Evolutionary conservation across 192 early-diverging fungal species (phyloP).

Genomic region (Coemansia sp.): DNA sequence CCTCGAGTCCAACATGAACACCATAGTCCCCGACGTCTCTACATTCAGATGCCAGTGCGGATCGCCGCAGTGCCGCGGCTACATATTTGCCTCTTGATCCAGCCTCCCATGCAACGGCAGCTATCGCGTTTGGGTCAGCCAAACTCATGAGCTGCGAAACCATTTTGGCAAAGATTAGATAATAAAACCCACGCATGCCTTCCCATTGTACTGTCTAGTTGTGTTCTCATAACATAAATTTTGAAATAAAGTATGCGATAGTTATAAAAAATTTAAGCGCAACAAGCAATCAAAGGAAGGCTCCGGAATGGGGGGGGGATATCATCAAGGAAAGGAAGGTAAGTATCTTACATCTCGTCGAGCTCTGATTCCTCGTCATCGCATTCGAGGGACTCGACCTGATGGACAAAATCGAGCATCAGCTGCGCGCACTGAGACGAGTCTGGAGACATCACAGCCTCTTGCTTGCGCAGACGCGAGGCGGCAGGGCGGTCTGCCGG

Average conservation of each 20-base stretch:
- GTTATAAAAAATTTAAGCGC: too few relatives aligned
- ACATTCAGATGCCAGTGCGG: slow-evolving; percentile 37
- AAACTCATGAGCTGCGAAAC: too few relatives aligned
- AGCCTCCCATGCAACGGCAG: too few relatives aligned
- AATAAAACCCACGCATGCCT: too few relatives aligned
- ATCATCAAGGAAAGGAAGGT: too few relatives aligned
- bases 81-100: slow-evolving; percentile 15
- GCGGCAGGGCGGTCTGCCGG: slow-evolving; percentile 34
- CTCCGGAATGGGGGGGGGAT: too few relatives aligned
- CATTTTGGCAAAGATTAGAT: too few relatives aligned
- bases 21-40: background rate
- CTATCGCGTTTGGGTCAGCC: too few relatives aligned
- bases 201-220: too few relatives aligned
- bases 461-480: slow-evolving; percentile 49
- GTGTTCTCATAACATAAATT: too few relatives aligned
- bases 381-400: slow-evolving; percentile 47
- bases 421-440: slow-evolving; percentile 39
- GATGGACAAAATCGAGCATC: slow-evolving; percentile 49
- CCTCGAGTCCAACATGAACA: background rate
- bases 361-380: slow-evolving; percentile 22
- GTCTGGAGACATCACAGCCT: slow-evolving; percentile 28
- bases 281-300: too few relatives aligned
- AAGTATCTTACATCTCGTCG: background rate
- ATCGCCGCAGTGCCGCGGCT: slow-evolving; percentile 18
- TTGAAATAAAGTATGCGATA: too few relatives aligned